These are phyloP conservation scores for Tuctoria greenei DNA, from an alignment of 176 grass and related monocot species.

Conservation along the genomic window DNA sequence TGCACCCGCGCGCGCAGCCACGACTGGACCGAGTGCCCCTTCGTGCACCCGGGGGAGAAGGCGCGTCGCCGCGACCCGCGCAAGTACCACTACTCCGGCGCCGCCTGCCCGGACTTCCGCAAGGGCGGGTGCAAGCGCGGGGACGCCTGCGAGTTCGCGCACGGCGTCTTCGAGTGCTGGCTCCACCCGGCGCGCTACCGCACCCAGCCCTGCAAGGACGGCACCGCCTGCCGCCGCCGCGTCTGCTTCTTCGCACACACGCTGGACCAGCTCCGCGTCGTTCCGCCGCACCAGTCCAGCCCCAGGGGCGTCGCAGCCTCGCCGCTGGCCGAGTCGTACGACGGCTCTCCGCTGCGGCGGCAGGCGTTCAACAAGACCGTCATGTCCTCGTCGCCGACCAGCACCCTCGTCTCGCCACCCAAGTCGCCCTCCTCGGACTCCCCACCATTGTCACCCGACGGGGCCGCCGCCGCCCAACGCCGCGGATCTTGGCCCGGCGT, in stretches of 20 bases:
- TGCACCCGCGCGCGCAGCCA: constrained; percentile 69
- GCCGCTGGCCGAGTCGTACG: constrained; percentile 55
- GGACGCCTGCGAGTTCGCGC: constrained; percentile 79
- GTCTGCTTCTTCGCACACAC: constrained; percentile 99
- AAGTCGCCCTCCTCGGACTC: constrained; percentile 64
- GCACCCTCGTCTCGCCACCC: constrained; percentile 63
- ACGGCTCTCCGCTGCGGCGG: constrained; percentile 76
- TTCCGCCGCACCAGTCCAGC: constrained; percentile 69
- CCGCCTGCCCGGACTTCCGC: constrained; percentile 87
- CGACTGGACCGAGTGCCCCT: constrained; percentile 82
- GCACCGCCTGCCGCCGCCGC: constrained; percentile 71
- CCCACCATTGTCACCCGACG: constrained; percentile 68
- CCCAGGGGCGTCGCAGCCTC: background rate
- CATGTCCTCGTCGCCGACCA: constrained; percentile 61
- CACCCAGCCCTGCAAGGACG: constrained; percentile 97
- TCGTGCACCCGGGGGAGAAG: too few relatives aligned
- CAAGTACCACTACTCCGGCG: constrained; percentile 72
- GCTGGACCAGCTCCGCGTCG: constrained; percentile 66
- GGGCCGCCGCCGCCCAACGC: constrained; percentile 4
- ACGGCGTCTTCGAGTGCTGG: constrained; percentile 98
- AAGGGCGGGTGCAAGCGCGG: constrained; percentile 91
- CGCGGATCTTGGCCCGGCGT: constrained; percentile 41
- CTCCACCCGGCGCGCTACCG: constrained; percentile 93
- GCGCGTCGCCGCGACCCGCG: too few relatives aligned
- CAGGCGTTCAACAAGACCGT: constrained; percentile 55